phyloP scores from a whole-genome alignment of 352 stramenopile genomes.

The Phytophthora megakarya region DNA sequence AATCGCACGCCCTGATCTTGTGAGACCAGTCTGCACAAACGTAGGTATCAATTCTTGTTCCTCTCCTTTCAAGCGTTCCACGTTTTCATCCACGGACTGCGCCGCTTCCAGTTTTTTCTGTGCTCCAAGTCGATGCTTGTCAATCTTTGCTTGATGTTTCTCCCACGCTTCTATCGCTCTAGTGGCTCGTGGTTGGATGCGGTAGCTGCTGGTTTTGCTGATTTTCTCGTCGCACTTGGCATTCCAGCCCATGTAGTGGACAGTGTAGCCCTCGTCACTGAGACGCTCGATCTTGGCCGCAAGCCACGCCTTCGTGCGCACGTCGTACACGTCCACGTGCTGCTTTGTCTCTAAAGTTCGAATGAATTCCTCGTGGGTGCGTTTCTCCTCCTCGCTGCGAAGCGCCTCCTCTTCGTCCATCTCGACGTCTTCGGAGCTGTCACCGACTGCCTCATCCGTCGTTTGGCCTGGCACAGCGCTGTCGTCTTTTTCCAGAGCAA shows the following conservation, averaged over 20 bases:
- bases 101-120: constrained; percentile 29
- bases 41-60: constrained; percentile 31
- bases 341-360: constrained; percentile 35
- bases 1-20: constrained; percentile 67
- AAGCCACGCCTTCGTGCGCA: constrained; percentile 57
- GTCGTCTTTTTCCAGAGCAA: constrained; percentile 13
- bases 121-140: constrained; percentile 39
- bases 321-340: constrained; percentile 67
- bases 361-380: constrained; percentile 39
- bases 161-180: constrained; percentile 47
- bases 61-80: constrained; percentile 7
- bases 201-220: constrained; percentile 25
- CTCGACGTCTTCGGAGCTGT: constrained; percentile 44
- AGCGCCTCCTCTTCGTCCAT: constrained; percentile 34
- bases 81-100: constrained; percentile 1
- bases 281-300: constrained; percentile 56
- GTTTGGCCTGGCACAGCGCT: constrained; percentile 18
- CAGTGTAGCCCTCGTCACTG: constrained; percentile 34
- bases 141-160: constrained; percentile 48
- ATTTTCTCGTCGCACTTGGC: constrained; percentile 62
- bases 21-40: constrained; percentile 69
- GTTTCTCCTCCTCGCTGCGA: constrained; percentile 28
- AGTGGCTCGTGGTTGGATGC: constrained; percentile 48
- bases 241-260: constrained; percentile 79
- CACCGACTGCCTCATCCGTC: constrained; percentile 32